Base-by-base conservation (phyloP, 192 early-diverging fungal genomes). In the Entomortierella beljakovae region DNA sequence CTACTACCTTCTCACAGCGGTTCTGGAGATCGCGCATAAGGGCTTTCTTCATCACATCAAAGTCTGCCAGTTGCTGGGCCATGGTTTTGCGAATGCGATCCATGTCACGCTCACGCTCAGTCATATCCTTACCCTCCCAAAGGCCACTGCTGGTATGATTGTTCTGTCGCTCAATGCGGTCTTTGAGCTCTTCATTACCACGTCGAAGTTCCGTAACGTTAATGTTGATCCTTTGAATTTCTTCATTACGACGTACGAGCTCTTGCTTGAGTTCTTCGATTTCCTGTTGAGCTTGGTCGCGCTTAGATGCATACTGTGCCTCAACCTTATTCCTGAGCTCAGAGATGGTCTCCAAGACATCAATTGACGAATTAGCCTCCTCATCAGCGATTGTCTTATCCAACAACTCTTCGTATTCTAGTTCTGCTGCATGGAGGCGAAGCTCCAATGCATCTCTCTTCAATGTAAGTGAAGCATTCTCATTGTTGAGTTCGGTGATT, bases 31-130 rank as follows among this genome's bases (percentile, higher is more conserved):
- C 97, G 37, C 94, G 92, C 96, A 98, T 97, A 68, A 99, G 85
- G 43, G 93, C 94, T 90, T 98, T 97, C 85, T 97, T 97, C 96
- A 98, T 98, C 62, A 92, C 90, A 67, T 99, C 98, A 84, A 97
- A 98, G 61, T 99, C 97, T 23, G 90, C 83, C 57, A 98, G 88
- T 70, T 96, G 82, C 81, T 92, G 87, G 15, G 91, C 89, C 91
- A 93, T 92, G 13, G 80, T 84, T 73, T 92, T 91, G 50, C 92
- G 84, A 80, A 96, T 91, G 53, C 90, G 82, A 59, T 94, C 93
- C 73, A 94, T 83, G 52, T 95, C 93, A 56, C 89, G 89, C 77
- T 92, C 92, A 60, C 87, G 87, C 57, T 90, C 89, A 7, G 85
- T 79, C 57, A 84, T 67, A 25, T 84, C 88, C 38, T 81, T 81